A percentile compares a stretch with the other conserved stretches of the same genome.
Conservation (phyloP, 352 stramenopile genomes). For the Pilasporangium apinafurcum region DNA sequence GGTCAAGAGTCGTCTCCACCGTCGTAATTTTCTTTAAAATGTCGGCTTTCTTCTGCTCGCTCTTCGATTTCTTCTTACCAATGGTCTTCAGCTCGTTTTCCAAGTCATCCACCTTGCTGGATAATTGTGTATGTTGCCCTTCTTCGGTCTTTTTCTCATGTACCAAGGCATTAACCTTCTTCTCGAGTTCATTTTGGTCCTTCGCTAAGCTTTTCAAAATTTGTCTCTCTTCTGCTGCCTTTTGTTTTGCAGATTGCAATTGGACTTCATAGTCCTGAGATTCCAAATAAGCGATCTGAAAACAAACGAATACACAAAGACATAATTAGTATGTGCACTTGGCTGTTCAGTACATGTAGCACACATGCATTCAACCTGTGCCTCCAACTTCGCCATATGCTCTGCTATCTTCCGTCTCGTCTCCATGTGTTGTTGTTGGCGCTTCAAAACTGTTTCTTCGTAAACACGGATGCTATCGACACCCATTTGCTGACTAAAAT, state of each 20-base stretch:
- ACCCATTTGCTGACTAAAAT: constrained; percentile 73
- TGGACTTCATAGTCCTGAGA: constrained; percentile 57
- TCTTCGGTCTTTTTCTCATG: constrained; percentile 76
- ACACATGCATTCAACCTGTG: constrained; percentile 39
- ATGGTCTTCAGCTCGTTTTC: constrained; percentile 63
- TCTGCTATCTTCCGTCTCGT: constrained; percentile 67
- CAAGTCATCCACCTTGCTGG: constrained; percentile 36
- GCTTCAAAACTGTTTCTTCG: constrained; percentile 91
- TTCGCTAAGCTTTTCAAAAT: constrained; percentile 46
- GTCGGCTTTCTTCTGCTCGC: constrained; percentile 49
- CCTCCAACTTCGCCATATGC: constrained; percentile 78
- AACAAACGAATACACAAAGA: too few species aligned
- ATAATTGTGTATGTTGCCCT: constrained; percentile 15
- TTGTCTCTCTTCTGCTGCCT: constrained; percentile 31
- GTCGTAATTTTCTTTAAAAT: constrained; percentile 81
- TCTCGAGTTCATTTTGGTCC: constrained; percentile 40
- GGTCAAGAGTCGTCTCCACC: constrained; percentile 89
- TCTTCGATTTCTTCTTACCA: constrained; percentile 51
- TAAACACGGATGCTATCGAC: constrained; percentile 87
- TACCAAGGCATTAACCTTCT: constrained; percentile 42
- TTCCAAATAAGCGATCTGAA: constrained; percentile 55
- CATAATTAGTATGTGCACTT: too few species aligned
- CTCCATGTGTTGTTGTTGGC: constrained; percentile 59
- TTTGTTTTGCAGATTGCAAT: constrained; percentile 39
- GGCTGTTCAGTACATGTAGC: too few species aligned